phyloP scores from a whole-genome alignment of 768 basidiomycete genomes.

The Suillus alpinus region DNA sequence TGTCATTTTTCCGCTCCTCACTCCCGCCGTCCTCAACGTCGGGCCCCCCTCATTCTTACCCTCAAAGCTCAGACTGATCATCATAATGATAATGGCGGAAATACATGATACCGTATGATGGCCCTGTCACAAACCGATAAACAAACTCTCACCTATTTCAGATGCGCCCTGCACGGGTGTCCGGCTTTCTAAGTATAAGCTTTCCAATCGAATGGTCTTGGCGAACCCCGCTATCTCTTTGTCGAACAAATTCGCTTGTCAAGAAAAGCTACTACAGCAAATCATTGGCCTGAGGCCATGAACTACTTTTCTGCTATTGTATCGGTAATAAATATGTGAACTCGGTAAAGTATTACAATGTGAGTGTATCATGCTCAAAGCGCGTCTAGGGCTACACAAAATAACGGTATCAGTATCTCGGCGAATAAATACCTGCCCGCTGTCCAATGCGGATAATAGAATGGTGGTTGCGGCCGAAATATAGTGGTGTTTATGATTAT shows the following conservation, averaged over 20 bases:
- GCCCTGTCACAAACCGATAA: not conserved
- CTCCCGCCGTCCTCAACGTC: not conserved
- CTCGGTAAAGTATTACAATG: constrained; percentile 12
- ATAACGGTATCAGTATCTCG: constrained; percentile 3
- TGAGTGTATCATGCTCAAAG: constrained; percentile 17
- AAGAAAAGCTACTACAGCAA: not conserved
- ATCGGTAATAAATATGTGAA: not conserved
- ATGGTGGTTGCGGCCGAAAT: not conserved
- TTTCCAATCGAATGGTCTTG: not conserved
- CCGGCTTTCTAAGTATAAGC: not conserved
- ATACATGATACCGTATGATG: too few relatives aligned
- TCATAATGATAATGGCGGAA: not conserved
- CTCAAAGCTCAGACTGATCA: not conserved
- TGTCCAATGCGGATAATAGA: constrained; percentile 8
- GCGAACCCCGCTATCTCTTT: not conserved
- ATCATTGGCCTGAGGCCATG: not conserved
- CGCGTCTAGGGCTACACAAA: constrained; percentile 24
- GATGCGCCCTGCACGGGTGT: not conserved
- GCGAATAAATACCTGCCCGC: constrained; percentile 24
- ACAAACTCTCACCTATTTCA: not conserved
- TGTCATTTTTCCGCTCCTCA: not conserved
- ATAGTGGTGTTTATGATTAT: constrained; percentile 13
- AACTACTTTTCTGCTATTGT: not conserved
- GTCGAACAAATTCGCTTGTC: not conserved
- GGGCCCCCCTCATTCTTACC: not conserved